phyloP scores from a whole-genome alignment of 2,329 filamentous ascomycete species.

The Colletotrichum godetiae region DNA sequence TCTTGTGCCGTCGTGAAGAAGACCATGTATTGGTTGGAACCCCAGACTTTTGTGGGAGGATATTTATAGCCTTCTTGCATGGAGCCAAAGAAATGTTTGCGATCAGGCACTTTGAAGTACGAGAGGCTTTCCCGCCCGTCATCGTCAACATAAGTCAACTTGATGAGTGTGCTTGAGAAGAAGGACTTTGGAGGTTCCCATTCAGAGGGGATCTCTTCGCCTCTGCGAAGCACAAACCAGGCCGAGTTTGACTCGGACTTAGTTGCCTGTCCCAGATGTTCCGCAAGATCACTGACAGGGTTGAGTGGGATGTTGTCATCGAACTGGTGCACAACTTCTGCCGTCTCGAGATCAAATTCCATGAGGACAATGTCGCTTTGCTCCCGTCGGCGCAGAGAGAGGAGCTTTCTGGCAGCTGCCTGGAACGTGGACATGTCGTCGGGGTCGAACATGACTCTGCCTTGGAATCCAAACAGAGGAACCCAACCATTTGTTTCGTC shows the following conservation, averaged over 20 bases:
- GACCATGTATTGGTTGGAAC: conserved; percentile 41
- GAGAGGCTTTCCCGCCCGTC: conserved; percentile 11
- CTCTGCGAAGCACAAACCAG: conserved; percentile 39
- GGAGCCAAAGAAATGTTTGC: neutral
- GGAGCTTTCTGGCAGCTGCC: conserved; percentile 39
- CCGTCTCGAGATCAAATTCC: conserved; percentile 6
- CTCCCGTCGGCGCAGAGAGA: conserved; percentile 35
- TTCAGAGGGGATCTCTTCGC: conserved; percentile 5
- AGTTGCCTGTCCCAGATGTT: neutral
- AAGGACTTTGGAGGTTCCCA: conserved; percentile 40
- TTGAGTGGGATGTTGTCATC: neutral
- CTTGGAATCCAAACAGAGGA: conserved; percentile 46
- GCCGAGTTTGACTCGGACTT: neutral
- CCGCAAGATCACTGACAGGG: neutral
- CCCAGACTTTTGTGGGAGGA: conserved; percentile 34
- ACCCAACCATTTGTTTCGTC: neutral
- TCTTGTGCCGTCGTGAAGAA: conserved; percentile 41
- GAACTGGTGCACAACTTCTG: neutral
- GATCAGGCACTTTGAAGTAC: conserved; percentile 21
- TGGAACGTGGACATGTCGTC: conserved; percentile 37
- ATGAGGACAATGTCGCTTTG: conserved; percentile 14
- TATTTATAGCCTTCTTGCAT: neutral
- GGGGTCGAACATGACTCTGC: conserved; percentile 40
- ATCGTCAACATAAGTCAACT: neutral
- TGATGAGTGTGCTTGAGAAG: conserved; percentile 27